Evolutionary conservation across 257 asterid genomes (phyloP), one percentile per base, ranked within the genome.

Genomic region (Solanum pimpinellifolium): DNA sequence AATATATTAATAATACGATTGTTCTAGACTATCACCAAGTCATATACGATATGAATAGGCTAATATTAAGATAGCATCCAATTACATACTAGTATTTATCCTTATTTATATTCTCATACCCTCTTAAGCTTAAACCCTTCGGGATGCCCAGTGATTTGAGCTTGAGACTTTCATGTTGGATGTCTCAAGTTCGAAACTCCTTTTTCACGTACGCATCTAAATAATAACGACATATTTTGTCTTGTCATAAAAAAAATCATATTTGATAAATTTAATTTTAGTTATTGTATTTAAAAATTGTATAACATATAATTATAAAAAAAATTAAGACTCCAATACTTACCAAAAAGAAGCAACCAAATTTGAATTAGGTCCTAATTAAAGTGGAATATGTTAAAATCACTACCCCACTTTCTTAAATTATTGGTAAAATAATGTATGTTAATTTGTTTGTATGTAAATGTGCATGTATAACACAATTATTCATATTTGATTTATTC

Each of bases 21-120:
- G 0, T 11, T 0, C 27, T 20, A 59, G 66, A 59, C 11, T 59
- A 59, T 1, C 66, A 59, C 66, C 25, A 7, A 56, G 62, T 20
- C 1, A 20, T 20, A 59, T 4, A 59, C 66, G 4, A 20, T 11
- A 0, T 56, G 3, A 56, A 56, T 20, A 56, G 65, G 2, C 0
- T 21, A 0, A 3, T 59, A 59, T 0, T 59, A 20, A 56, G n/a
- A 56, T 10, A 56, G 21, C 0, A 7, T 18, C 9, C 5, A 12
- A 56, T 10, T 18, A 56, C 8, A 0, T 56, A 56, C 21, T 56
- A 56, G 8, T 0, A 3, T 16, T 52, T 52, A 52, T 0, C 11
- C 1, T 52, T 52, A 18, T 7, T 52, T 52, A 23, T 3, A 52
- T 0, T 3, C 20, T 52, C n/a, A 52, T 23, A 2, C 11, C n/a